phyloP scores from a whole-genome alignment of 1,284 basidiomycete genomes.

The Gymnopus androsaceus region DNA sequence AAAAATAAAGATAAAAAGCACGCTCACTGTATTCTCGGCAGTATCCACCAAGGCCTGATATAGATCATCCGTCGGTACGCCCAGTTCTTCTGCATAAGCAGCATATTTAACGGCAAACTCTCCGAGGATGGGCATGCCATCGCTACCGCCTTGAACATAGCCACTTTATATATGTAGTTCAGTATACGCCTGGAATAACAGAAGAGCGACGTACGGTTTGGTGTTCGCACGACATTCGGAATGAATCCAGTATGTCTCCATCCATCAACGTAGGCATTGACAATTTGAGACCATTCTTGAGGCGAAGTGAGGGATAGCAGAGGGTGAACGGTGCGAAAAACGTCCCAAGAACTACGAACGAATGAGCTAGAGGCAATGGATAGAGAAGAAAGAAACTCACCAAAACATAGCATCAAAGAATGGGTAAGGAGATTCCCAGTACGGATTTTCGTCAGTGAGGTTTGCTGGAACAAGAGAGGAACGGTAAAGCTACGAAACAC shows the following conservation, averaged over 20 bases:
- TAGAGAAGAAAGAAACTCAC: slow-evolving; percentile 24
- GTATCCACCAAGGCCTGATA: slow-evolving; percentile 52
- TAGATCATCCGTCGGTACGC: slow-evolving; percentile 45
- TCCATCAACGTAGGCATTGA: slow-evolving; percentile 50
- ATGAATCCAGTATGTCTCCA: slow-evolving; percentile 51
- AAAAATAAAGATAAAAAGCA: background rate
- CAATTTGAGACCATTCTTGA: slow-evolving; percentile 45
- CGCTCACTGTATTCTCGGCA: slow-evolving; percentile 48
- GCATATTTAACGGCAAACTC: slow-evolving; percentile 53
- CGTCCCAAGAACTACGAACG: slow-evolving; percentile 49
- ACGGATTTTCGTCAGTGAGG: slow-evolving; percentile 50
- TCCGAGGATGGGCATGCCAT: slow-evolving; percentile 53
- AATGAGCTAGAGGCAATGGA: background rate
- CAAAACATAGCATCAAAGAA: slow-evolving; percentile 52
- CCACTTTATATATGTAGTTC: slow-evolving; percentile 31
- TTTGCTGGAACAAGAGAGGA: slow-evolving; percentile 53
- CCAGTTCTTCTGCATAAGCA: slow-evolving; percentile 36
- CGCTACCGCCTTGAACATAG: slow-evolving; percentile 49
- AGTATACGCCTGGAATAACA: background rate
- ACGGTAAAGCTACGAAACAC: slow-evolving; percentile 43
- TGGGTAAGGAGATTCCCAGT: slow-evolving; percentile 41
- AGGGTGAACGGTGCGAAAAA: slow-evolving; percentile 50
- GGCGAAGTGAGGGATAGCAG: slow-evolving; percentile 46
- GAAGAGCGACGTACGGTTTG: slow-evolving; percentile 39
- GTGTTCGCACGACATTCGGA: slow-evolving; percentile 50